Percentiles rank a stretch among this genome's conserved stretches.
phyloP scores from a whole-genome alignment of 768 basidiomycete genomes.

The Boletus coccyginus region DNA sequence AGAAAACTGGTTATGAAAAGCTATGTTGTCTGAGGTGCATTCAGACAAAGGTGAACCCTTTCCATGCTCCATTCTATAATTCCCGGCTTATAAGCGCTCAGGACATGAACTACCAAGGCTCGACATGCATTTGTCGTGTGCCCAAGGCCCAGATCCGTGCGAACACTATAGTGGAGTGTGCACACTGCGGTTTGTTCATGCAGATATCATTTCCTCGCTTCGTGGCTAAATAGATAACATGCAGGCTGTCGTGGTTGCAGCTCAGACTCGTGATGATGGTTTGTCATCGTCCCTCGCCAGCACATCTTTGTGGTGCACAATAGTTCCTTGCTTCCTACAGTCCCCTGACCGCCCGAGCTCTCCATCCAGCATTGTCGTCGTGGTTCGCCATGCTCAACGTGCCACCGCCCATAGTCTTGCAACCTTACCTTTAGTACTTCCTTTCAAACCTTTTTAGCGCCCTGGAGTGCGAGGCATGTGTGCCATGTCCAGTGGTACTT shows the following conservation, averaged over 20 bases:
- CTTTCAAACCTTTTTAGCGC: background rate
- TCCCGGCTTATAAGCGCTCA: slow-evolving; percentile 29
- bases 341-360: background rate
- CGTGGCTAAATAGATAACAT: slow-evolving; percentile 13
- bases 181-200: slow-evolving; percentile 82
- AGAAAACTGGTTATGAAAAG: slow-evolving; percentile 98
- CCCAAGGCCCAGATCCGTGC: slow-evolving; percentile 90
- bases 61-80: slow-evolving; percentile 1
- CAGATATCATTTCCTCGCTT: background rate
- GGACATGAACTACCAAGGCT: slow-evolving; percentile 99
- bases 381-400: background rate
- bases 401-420: background rate
- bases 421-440: background rate
- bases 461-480: slow-evolving; percentile 1
- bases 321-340: background rate
- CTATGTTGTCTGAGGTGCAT: slow-evolving; percentile 96
- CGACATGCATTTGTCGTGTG: slow-evolving; percentile 96
- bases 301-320: background rate
- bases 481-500: background rate
- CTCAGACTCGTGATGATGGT: slow-evolving; percentile 63
- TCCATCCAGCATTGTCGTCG: background rate
- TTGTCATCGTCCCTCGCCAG: background rate
- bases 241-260: slow-evolving; percentile 89
- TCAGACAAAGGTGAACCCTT: slow-evolving; percentile 69
- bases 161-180: slow-evolving; percentile 93